Evolutionary conservation across 2,329 filamentous ascomycete species (phyloP), one percentile per base, ranked within the genome.

Genomic region (Thelonectria blattea): DNA sequence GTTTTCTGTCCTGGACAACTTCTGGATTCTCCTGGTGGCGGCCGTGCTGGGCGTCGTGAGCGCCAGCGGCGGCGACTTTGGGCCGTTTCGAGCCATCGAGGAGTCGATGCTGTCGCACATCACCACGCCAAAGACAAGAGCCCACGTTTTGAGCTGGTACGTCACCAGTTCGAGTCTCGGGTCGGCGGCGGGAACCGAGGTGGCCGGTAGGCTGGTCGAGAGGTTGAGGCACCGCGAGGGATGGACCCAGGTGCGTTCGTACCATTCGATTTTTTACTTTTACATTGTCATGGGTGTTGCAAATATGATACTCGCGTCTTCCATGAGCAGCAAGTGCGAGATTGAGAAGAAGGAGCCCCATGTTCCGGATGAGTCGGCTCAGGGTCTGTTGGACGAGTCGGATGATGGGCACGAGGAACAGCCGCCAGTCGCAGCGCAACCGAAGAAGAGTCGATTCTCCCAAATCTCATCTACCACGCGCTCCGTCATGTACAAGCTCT

Each of bases 101-200:
- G 87, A 90, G 76, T 86, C 83, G 0, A 85, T 84, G 34, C 71
- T 90, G 8, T 84, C 86, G 5, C 85, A 89, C 68, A 77, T 90
- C 46, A 88, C 86, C 0, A 80, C 75, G 0, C 79, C 82, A 0
- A 73, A 78, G 30, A 83, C 81, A 1, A 76, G 88, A 48, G 78
- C 85, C 14, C 86, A 90, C 72, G 86, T 90, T n/a, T 77, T 89
- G 60, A 81, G 84, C 9, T 90, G 88, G 88, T 88, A 90, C 67
- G 82, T 88, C 42, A 85, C 83, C 15, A 79, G 76, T 2, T 82
- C 84, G 0, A 81, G 80, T n/a, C 74, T 87, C 2, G 85, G 85
- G 1, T 84, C 83, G 0, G 79, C 83, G 0, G 66, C 81, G 5
- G 85, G 85, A 2, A 85, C 80, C 8, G 84, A 83, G 65, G 62